phyloP scores from a whole-genome alignment of 306 rosid genomes.

The Acacia melanoxylon region DNA sequence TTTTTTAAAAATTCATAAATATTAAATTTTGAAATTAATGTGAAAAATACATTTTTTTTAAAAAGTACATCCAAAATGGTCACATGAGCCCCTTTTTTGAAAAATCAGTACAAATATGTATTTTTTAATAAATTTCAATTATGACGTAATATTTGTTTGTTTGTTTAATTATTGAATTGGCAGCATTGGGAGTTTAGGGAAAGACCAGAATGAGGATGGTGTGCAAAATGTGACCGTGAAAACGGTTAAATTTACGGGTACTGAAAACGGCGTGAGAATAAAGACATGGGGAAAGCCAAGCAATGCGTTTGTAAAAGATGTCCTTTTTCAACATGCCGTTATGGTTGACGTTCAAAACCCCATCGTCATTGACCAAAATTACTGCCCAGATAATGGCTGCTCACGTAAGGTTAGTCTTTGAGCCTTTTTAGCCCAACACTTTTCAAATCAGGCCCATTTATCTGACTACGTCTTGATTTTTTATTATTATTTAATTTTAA shows the following conservation, averaged over 20 bases:
- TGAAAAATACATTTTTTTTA: too few relatives aligned
- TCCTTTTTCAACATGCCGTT: constrained; percentile 42
- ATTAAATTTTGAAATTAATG: too few relatives aligned
- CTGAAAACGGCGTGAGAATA: constrained; percentile 63
- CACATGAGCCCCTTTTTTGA: neutral
- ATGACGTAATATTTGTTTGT: neutral
- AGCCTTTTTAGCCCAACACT: neutral
- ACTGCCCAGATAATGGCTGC: constrained; percentile 53
- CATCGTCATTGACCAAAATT: constrained; percentile 60
- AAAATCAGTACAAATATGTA: neutral
- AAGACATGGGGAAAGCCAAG: constrained; percentile 71
- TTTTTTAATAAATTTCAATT: neutral
- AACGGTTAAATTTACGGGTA: constrained; percentile 38
- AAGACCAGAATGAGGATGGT: constrained; percentile 43
- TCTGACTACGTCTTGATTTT: neutral
- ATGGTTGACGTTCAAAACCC: constrained; percentile 68
- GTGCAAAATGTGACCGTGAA: constrained; percentile 74
- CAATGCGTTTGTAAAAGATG: constrained; percentile 43
- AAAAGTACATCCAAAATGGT: too few relatives aligned
- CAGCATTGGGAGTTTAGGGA: constrained; percentile 75
- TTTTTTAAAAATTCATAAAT: too few relatives aligned
- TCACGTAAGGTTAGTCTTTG: constrained; percentile 47
- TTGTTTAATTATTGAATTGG: neutral
- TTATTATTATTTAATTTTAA: too few relatives aligned
- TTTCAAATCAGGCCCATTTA: neutral